These are phyloP conservation scores for Psidium guajava DNA, from an alignment of 345 rosid genomes.

Conservation along the genomic window DNA sequence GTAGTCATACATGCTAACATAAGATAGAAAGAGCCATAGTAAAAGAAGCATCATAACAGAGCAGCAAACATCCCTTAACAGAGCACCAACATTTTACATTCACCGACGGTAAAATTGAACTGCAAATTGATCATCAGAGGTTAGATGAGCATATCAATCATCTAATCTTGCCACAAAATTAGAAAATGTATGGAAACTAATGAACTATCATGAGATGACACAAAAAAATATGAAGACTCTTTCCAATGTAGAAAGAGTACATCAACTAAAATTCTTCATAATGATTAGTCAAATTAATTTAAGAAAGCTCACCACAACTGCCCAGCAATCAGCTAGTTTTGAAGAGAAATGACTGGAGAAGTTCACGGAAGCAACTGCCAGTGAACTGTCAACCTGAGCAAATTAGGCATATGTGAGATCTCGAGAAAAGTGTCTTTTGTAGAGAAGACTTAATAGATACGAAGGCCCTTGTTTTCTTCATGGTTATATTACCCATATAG, in stretches of 20 bases:
- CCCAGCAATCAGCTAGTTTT: conserved; percentile 60
- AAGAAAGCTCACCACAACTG: conserved; percentile 34
- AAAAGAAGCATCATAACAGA: neutral
- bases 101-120: neutral
- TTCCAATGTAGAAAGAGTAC: neutral
- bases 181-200: neutral
- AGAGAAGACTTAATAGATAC: neutral
- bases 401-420: neutral
- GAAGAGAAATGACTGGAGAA: conserved; percentile 56
- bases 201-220: neutral
- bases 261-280: neutral
- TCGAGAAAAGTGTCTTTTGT: neutral
- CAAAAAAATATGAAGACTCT: neutral
- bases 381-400: conserved; percentile 45
- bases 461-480: neutral
- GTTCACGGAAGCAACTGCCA: conserved; percentile 60
- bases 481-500: neutral
- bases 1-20: neutral
- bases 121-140: neutral
- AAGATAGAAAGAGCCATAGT: neutral
- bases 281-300: neutral
- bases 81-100: neutral
- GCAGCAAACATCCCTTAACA: neutral
- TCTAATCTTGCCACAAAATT: neutral
- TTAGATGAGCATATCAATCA: neutral